Evolutionary conservation across 352 stramenopile genomes (phyloP).

Genomic region (Lagenidium giganteum): DNA sequence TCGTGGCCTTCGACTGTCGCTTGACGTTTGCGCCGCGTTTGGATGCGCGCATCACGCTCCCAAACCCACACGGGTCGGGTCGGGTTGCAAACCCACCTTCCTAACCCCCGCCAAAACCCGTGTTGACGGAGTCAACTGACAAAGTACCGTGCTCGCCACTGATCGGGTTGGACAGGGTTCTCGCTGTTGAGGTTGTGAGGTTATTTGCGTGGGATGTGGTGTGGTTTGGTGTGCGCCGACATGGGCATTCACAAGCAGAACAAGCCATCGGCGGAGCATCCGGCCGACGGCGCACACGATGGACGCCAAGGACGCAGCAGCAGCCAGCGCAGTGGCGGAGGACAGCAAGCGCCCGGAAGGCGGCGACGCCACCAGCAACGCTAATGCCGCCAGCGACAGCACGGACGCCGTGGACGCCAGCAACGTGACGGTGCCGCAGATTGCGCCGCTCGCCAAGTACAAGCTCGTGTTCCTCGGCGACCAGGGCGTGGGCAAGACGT

Average conservation of each 20-base stretch:
- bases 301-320: slow-evolving; percentile 9
- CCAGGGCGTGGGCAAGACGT: slow-evolving; percentile 99
- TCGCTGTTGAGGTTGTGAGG: too few relatives aligned
- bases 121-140: too few relatives aligned
- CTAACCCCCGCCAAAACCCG: too few relatives aligned
- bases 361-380: neutral
- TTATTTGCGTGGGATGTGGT: slow-evolving; percentile 1
- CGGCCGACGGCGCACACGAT: slow-evolving; percentile 2
- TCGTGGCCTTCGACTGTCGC: too few relatives aligned
- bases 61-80: too few relatives aligned
- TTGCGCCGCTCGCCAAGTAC: slow-evolving; percentile 91
- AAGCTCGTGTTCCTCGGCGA: slow-evolving; percentile 95
- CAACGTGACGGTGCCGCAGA: slow-evolving; percentile 55
- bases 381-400: slow-evolving; percentile 15
- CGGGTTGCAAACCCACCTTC: too few relatives aligned
- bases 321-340: neutral
- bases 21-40: too few relatives aligned
- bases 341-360: neutral
- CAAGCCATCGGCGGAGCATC: slow-evolving; percentile 9
- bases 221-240: neutral
- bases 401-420: slow-evolving; percentile 12
- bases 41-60: too few relatives aligned
- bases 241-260: slow-evolving; percentile 10
- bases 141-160: too few relatives aligned
- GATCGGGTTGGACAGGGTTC: too few relatives aligned